Conservation (phyloP, 306 rosid genomes). For the Cicer cuneatum region DNA sequence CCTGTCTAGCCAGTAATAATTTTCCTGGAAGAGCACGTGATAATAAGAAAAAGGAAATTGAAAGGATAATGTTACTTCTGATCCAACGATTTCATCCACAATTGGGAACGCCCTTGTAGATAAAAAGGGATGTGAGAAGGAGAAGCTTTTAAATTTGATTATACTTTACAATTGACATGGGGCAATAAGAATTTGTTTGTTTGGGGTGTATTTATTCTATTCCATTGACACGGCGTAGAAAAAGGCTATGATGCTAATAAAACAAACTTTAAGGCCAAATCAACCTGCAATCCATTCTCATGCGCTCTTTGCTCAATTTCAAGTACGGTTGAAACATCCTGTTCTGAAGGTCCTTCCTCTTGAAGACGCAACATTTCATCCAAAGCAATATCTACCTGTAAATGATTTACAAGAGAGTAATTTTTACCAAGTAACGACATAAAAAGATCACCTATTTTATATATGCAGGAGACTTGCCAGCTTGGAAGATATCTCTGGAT, state of each 20-base stretch:
- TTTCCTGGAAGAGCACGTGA: conserved; percentile 71
- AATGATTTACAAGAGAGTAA: conserved; percentile 46
- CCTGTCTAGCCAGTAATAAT: conserved; percentile 93
- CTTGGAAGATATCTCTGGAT: conserved; percentile 90
- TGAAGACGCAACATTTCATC: conserved; percentile 89
- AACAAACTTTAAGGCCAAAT: conserved; percentile 38
- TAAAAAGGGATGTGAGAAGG: conserved; percentile 32
- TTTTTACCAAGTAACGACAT: conserved; percentile 9
- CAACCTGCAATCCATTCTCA: conserved; percentile 97
- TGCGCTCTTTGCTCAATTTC: conserved; percentile 97
- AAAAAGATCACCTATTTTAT: conserved; percentile 36
- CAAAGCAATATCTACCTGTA: conserved; percentile 87
- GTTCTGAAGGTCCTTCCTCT: conserved; percentile 88
- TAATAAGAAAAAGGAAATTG: conserved; percentile 46
- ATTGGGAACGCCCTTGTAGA: conserved; percentile 30
- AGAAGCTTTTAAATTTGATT: conserved; percentile 11
- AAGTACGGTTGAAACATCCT: conserved; percentile 81
- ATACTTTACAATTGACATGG: conserved; percentile 29
- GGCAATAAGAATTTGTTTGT: conserved; percentile 22
- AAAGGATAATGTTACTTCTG: conserved; percentile 32
- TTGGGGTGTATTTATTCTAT: conserved; percentile 8
- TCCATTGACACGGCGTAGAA: conserved; percentile 28
- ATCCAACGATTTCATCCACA: conserved; percentile 42
- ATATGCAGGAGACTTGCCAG: conserved; percentile 62
- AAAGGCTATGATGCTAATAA: conserved; percentile 36